Conservation (phyloP, 768 basidiomycete genomes). For the Aureoboletus auriporus region DNA sequence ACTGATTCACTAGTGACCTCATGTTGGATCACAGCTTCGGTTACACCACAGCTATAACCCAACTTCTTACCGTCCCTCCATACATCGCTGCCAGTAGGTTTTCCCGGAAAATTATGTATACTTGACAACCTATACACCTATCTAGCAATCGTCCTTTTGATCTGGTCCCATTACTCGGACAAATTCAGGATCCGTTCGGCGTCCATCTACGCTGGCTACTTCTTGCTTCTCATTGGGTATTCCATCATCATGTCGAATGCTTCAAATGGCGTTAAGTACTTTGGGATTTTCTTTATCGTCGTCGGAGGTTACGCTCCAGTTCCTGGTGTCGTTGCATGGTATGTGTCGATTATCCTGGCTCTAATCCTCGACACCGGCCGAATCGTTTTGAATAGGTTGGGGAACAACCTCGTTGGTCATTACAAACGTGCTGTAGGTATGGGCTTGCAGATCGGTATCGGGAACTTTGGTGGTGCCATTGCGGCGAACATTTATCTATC, state of each 20-base stretch:
- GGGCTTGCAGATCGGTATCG: conserved; percentile 49
- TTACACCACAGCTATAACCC: conserved; percentile 49
- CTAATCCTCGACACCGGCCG: no score
- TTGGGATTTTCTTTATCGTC: conserved; percentile 67
- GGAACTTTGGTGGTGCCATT: conserved; percentile 63
- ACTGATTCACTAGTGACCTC: not conserved
- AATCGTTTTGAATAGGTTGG: conserved; percentile 41
- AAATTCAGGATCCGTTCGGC: conserved; percentile 50
- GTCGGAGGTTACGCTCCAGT: conserved; percentile 52
- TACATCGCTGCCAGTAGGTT: conserved; percentile 58
- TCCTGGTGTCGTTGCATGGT: conserved; percentile 64
- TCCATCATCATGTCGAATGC: conserved; percentile 57
- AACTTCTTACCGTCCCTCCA: conserved; percentile 66
- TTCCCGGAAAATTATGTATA: not conserved
- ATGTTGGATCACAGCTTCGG: conserved; percentile 46
- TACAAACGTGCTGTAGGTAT: conserved; percentile 69
- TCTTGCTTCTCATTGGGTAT: conserved; percentile 55
- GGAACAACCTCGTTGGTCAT: conserved; percentile 51
- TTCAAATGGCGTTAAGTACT: conserved; percentile 57
- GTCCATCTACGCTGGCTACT: conserved; percentile 51
- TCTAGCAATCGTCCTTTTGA: conserved; percentile 48
- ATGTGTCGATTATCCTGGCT: conserved; percentile 12
- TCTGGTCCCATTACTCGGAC: conserved; percentile 59
- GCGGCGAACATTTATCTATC: conserved; percentile 60
- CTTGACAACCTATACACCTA: not conserved